Evolutionary conservation across 192 early-diverging fungal genomes (phyloP).

Genomic region (Chytriomyces confervae): DNA sequence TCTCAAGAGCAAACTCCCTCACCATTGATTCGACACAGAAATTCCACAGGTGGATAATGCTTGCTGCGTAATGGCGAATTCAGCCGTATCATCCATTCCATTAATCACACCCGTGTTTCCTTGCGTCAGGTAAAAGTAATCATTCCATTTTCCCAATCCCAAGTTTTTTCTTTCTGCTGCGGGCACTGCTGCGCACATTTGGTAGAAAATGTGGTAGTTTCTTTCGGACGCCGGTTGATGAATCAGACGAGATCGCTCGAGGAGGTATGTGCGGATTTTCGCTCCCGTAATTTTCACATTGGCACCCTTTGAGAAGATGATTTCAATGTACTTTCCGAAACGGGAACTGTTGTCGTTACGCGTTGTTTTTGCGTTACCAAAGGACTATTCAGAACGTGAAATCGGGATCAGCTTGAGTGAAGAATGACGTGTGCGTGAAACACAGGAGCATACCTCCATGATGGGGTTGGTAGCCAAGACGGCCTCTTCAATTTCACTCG

Average conservation of each 20-base stretch:
- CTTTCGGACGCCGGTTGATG: conserved; percentile 92
- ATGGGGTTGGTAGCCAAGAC: conserved; percentile 94
- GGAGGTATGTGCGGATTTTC: conserved; percentile 91
- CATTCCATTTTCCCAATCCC: conserved; percentile 73
- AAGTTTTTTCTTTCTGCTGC: conserved; percentile 82
- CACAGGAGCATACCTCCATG: conserved; percentile 75
- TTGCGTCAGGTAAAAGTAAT: conserved; percentile 89
- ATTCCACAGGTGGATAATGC: conserved; percentile 88
- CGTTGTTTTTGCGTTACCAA: conserved; percentile 99
- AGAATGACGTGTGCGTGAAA: neutral
- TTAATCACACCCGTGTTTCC: conserved; percentile 77
- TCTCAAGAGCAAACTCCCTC: conserved; percentile 13
- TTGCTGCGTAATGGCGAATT: conserved; percentile 87
- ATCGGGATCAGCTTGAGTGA: neutral
- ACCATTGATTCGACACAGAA: conserved; percentile 79
- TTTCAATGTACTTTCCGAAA: conserved; percentile 99
- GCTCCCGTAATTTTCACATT: conserved; percentile 87
- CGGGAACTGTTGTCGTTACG: conserved; percentile 98
- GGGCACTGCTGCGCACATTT: conserved; percentile 91
- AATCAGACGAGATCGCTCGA: conserved; percentile 94
- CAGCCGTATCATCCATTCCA: conserved; percentile 90
- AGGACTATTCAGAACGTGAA: conserved; percentile 64
- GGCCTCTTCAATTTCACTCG: conserved; percentile 61
- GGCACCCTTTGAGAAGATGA: conserved; percentile 80
- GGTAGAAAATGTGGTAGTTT: conserved; percentile 99